Percentiles rank a stretch among this genome's conserved stretches.
phyloP scores from a whole-genome alignment of 2,329 filamentous ascomycete species.

The Microsporum ferrugineum region DNA sequence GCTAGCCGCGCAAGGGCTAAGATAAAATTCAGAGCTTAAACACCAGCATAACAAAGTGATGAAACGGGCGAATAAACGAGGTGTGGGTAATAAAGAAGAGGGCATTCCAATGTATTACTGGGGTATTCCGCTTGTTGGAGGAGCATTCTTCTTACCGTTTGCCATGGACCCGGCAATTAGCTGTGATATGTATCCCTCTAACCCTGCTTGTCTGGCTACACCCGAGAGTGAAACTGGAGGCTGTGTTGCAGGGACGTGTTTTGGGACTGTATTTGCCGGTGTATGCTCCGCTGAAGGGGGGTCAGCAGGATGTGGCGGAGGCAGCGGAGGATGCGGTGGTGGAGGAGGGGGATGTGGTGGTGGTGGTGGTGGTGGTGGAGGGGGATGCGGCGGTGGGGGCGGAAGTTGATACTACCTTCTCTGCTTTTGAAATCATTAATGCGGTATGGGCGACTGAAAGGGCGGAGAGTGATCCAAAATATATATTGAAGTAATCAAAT shows the following conservation, averaged over 20 bases:
- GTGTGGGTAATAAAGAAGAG: background rate
- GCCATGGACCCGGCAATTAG: conserved; percentile 34
- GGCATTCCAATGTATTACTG: conserved; percentile 24
- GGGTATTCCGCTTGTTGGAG: conserved; percentile 34
- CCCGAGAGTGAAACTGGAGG: conserved; percentile 26
- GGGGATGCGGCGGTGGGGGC: conserved; percentile 34
- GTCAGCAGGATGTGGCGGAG: conserved; percentile 20
- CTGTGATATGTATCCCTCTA: conserved; percentile 32
- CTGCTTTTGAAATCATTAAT: too few relatives aligned
- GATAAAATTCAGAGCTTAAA: conserved; percentile 13
- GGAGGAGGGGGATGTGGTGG: conserved; percentile 27
- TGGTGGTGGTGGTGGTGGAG: conserved; percentile 30
- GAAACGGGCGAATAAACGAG: background rate
- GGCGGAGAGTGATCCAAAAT: too few relatives aligned
- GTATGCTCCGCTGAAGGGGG: conserved; percentile 25
- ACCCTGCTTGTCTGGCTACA: conserved; percentile 37
- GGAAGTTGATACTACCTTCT: conserved; percentile 17
- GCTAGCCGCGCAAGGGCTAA: conserved; percentile 8
- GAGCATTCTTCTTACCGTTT: conserved; percentile 39
- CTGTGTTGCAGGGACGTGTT: conserved; percentile 37
- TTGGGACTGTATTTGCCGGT: conserved; percentile 28
- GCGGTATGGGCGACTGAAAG: too few relatives aligned
- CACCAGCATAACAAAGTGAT: background rate
- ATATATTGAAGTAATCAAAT: too few relatives aligned
- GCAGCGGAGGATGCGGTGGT: conserved; percentile 26